Evolutionary conservation across 371 early-diverging fungal species (phyloP).

Genomic region (Rhizoclosmatium hyalinum): DNA sequence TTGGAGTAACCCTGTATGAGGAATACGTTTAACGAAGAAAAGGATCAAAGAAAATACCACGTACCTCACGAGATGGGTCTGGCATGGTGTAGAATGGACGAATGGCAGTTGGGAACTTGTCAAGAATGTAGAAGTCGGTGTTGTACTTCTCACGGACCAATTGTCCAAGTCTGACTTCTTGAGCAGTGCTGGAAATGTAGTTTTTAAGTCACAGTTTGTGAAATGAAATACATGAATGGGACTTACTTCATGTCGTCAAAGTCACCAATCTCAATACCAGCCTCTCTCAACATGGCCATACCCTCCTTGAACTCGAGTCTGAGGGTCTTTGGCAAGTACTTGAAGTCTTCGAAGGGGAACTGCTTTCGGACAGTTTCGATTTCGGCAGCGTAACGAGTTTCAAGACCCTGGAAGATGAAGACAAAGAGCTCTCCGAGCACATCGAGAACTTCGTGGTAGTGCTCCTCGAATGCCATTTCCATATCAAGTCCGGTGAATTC

Average conservation of each 20-base stretch:
- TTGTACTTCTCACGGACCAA: conserved; percentile 94
- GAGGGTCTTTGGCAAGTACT: conserved; percentile 87
- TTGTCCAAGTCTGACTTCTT: conserved; percentile 92
- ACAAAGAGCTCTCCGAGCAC: conserved; percentile 92
- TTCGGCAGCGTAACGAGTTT: conserved; percentile 81
- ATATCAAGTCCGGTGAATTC: conserved; percentile 99
- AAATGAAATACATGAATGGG: background rate
- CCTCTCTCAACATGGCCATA: conserved; percentile 89
- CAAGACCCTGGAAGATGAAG: conserved; percentile 88
- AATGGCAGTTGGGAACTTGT: conserved; percentile 97
- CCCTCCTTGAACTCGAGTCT: conserved; percentile 91
- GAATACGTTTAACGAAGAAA: background rate
- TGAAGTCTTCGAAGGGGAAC: conserved; percentile 92
- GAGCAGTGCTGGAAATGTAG: conserved; percentile 73
- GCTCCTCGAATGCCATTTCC: conserved; percentile 99
- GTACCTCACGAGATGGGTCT: conserved; percentile 79
- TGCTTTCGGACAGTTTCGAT: conserved; percentile 90
- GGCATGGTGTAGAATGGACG: conserved; percentile 99
- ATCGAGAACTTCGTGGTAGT: conserved; percentile 96
- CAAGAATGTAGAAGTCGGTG: conserved; percentile 99
- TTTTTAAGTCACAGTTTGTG: background rate
- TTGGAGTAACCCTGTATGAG: conserved; percentile 84
- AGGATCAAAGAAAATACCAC: background rate
- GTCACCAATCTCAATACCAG: conserved; percentile 92
- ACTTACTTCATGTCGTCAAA: conserved; percentile 84